phyloP scores from a whole-genome alignment of 495 filamentous ascomycete genomes.

The Tuber aestivum region DNA sequence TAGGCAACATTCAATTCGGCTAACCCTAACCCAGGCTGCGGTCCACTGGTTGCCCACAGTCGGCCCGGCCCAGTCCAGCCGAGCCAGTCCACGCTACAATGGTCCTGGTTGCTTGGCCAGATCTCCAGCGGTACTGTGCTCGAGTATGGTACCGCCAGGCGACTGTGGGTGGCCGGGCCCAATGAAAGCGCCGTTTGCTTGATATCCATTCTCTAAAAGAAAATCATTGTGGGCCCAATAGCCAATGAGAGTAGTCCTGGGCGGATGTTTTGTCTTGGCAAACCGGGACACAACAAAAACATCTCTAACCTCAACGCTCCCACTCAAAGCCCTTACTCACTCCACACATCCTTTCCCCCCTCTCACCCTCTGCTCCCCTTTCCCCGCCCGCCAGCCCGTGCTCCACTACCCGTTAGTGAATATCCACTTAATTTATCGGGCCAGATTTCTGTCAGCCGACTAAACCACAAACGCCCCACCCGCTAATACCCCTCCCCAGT shows the following conservation, averaged over 20 bases:
- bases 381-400: neutral
- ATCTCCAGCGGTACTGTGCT: no score
- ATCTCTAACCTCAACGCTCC: neutral
- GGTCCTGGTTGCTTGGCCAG: no score
- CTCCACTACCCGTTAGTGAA: neutral
- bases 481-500: neutral
- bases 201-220: neutral
- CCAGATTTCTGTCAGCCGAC: neutral
- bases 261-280: neutral
- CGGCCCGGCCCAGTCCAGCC: no score
- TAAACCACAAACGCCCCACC: neutral
- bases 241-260: neutral
- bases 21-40: no score
- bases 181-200: neutral
- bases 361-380: neutral
- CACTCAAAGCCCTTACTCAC: neutral
- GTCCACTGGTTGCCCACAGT: no score
- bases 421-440: neutral
- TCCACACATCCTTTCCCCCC: neutral
- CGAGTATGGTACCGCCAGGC: no score
- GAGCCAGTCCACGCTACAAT: no score
- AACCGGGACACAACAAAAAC: neutral
- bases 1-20: no score
- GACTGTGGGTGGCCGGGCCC: no score
- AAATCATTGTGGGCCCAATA: neutral